Percentiles rank a stretch among this genome's conserved stretches.
These are phyloP conservation scores for Solanum sejunctum DNA, from an alignment of 257 asterid species.

Conservation along the genomic window DNA sequence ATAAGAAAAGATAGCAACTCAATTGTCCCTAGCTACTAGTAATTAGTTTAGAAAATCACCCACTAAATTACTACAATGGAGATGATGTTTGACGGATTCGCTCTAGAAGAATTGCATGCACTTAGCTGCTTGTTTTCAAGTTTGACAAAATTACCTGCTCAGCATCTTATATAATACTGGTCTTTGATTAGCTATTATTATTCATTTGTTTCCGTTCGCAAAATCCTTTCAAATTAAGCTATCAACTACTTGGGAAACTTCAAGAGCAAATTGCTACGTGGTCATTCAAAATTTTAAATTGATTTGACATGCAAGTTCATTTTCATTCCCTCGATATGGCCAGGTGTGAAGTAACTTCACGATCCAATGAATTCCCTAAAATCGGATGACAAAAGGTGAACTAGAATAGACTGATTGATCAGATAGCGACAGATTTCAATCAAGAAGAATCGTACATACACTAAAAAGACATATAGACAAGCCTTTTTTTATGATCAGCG, in stretches of 20 bases:
- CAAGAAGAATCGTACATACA: no score
- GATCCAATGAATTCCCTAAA: no score
- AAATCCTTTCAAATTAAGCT: not conserved
- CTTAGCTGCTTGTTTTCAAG: not conserved
- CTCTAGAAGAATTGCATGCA: not conserved
- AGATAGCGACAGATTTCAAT: no score
- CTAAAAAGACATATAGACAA: no score
- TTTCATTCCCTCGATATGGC: no score
- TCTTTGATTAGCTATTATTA: not conserved
- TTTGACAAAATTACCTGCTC: not conserved
- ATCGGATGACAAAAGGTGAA: no score
- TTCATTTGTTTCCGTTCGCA: not conserved
- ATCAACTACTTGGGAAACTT: not conserved
- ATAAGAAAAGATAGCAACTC: not conserved
- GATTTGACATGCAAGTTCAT: not conserved
- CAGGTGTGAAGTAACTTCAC: no score
- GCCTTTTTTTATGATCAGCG: no score
- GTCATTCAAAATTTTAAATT: not conserved
- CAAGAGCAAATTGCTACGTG: not conserved
- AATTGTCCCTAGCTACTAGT: not conserved
- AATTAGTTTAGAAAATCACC: not conserved
- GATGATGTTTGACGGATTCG: not conserved
- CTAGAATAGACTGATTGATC: no score
- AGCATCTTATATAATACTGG: not conserved
- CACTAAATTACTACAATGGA: not conserved